Evolutionary conservation across 805 yeast species (phyloP).

Genomic region (Candida railenensis): DNA sequence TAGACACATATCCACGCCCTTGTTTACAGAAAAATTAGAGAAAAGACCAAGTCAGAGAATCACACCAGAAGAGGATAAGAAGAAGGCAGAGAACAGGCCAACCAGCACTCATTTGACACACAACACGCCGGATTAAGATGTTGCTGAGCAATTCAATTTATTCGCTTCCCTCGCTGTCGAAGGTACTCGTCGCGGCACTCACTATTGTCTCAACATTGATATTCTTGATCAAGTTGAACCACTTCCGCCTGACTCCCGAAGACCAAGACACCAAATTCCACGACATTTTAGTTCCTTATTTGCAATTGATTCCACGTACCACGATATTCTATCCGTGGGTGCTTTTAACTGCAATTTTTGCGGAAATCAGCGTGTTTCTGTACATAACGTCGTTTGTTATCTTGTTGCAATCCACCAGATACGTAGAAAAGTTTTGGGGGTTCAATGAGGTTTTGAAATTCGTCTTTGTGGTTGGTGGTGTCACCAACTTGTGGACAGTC

Average conservation of each 20-base stretch:
- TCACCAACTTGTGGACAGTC: slow-evolving; percentile 56
- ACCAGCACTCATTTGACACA: neutral
- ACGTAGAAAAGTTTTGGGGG: slow-evolving; percentile 54
- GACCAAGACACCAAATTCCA: slow-evolving; percentile 26
- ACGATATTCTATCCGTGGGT: slow-evolving; percentile 65
- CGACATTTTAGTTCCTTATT: slow-evolving; percentile 49
- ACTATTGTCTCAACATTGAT: slow-evolving; percentile 40
- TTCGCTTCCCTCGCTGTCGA: slow-evolving; percentile 45
- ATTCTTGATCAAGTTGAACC: slow-evolving; percentile 38
- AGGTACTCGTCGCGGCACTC: slow-evolving; percentile 40
- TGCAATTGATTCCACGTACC: slow-evolving; percentile 64
- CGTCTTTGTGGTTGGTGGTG: slow-evolving; percentile 50
- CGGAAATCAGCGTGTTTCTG: slow-evolving; percentile 52
- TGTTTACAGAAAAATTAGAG: neutral
- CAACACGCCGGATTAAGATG: neutral
- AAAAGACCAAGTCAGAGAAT: neutral
- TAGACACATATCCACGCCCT: neutral
- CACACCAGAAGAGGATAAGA: neutral
- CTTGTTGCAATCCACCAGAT: slow-evolving; percentile 41
- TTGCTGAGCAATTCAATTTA: neutral
- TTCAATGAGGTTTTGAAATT: slow-evolving; percentile 48
- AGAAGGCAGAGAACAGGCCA: neutral
- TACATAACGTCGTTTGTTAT: slow-evolving; percentile 39
- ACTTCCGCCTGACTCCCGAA: slow-evolving; percentile 17
- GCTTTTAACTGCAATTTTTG: slow-evolving; percentile 58